Evolutionary conservation across 2,329 filamentous ascomycete species (phyloP), one percentile per base, ranked within the genome.

Genomic region (Chaetoscypha palmicola): DNA sequence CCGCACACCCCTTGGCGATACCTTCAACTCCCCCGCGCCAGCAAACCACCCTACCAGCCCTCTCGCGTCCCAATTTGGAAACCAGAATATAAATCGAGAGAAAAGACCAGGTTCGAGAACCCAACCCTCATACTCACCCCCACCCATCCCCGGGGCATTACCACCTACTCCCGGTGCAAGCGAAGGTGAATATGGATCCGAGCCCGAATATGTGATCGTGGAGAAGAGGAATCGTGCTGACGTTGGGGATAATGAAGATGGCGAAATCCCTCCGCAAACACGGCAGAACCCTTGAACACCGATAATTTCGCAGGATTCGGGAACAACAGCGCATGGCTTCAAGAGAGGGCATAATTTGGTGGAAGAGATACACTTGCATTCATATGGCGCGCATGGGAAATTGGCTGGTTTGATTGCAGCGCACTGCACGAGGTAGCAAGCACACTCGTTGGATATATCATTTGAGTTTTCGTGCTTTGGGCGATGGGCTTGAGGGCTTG

Each of bases 121-220:
- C 26, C 38, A 45, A 35, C 28, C 23, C 3, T 16, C 42, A 16
- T 40, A 44, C 16, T 35, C 34, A 16, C 44, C 20, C 7, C 45
- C 47, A 14, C 48, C 50, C 2, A 54, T 58, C 43, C 55, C 57
- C 47, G 60, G 60, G 33, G 54, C 47, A 32, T 39, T 61, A 10
- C 59, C 60, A 39, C 60, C 60, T 2, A 63, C 60, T 21, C 60
- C 60, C 28, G 57, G 60, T 46, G 54, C 59, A 40, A 63, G 60
- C 46, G 60, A 62, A 59, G 60, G 60, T 61, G 56, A 60, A 53
- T 52, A 42, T 34, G 37, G 40, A 47, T 51, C 49, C 44, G 52
- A 56, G 14, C 41, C 53, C 45, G 57, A 58, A 54, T 58, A 58
- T 41, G 53, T 59, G 26, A 28, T 56, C 41, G 54, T 55, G 45